Base-by-base conservation (phyloP, 2,329 filamentous ascomycete species). In the Thelonectria blattea region DNA sequence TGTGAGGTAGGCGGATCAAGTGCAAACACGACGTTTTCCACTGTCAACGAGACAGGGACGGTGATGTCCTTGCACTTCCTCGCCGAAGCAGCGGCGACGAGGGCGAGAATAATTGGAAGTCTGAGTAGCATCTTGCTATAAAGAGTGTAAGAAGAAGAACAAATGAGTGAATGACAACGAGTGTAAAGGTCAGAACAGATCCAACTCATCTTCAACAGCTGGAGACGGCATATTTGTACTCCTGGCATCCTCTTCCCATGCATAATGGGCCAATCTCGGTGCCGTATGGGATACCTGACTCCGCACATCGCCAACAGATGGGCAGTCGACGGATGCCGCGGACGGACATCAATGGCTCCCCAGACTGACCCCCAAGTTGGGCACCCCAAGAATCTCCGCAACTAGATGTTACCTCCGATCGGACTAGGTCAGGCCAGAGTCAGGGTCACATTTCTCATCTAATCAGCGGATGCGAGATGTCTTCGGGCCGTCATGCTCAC, bases 21-120 rank as follows among this genome's bases (percentile, higher is more conserved):
- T 60, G 81, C 74, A 70, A 88, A 88, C 6, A 81, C 71, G 1
- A 74, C 82, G 58, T 88, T 86, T 22, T 82, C 76, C 0, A 85
- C 78, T 2, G 79, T 79, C 50, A 89, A 80, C 3, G 78, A 73
- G 14, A 90, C 78, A 2, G 85, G 82, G 5, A 90, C 79, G 1
- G 79, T 84, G 32, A 88, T 68, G 61, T 88, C 81, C 39, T 65
- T 71, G 68, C 80, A 82, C 14, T 73, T 70, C 30, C 76, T 73
- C 8, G 78, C 77, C 46, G 73, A 65, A 14, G 68, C 68, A n/a
- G 66, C 58, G 22, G 70, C 57, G 30, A 71, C 60, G 22, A 76
- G 61, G 30, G 64, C 51, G 32, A 75, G 48, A 7, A 73, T 30
- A 22, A 70, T 30, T 20, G 65, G 30, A 32, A 63, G 45, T 47